A percentile compares a stretch with the other conserved stretches of the same genome.
Evolutionary conservation across 805 yeast genomes (phyloP).

Genomic region (Kuraishia borneana): DNA sequence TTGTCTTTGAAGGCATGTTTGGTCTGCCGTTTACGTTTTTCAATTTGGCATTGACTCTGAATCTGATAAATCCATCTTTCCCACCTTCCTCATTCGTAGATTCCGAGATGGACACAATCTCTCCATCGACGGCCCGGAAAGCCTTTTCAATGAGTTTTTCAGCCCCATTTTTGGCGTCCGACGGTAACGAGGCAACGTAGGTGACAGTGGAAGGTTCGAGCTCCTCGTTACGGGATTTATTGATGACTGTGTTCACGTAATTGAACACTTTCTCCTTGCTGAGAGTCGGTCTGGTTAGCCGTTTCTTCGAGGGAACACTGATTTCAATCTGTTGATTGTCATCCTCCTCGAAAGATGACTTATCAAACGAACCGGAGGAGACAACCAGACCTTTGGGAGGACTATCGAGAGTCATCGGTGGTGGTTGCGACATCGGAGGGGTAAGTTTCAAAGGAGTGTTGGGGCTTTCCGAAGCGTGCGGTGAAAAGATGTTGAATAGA

Average conservation of each 20-base stretch:
- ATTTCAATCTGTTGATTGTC: neutral
- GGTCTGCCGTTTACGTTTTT: neutral
- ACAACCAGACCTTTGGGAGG: neutral
- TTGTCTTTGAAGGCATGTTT: neutral
- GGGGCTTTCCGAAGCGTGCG: neutral
- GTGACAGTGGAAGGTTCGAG: constrained; percentile 8
- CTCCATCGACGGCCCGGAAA: constrained; percentile 13
- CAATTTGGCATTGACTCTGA: constrained; percentile 13
- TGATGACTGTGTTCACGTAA: constrained; percentile 15
- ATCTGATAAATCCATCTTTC: constrained; percentile 15
- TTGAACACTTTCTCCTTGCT: constrained; percentile 2
- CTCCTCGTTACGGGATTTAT: constrained; percentile 10
- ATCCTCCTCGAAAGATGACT: neutral
- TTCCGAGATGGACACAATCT: constrained; percentile 7
- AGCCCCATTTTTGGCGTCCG: constrained; percentile 13
- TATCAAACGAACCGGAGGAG: neutral
- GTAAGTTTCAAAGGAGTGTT: neutral
- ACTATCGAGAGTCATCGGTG: neutral
- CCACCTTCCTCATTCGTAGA: constrained; percentile 5
- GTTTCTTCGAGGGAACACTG: neutral
- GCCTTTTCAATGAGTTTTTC: constrained; percentile 12
- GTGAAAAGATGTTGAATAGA: neutral
- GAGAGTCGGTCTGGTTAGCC: neutral
- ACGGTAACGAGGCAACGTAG: constrained; percentile 17
- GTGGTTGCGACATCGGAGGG: neutral